A percentile compares a stretch with the other conserved stretches of the same genome.
phyloP scores from a whole-genome alignment of 768 basidiomycete species.

The Paxillus ammoniavirescens region DNA sequence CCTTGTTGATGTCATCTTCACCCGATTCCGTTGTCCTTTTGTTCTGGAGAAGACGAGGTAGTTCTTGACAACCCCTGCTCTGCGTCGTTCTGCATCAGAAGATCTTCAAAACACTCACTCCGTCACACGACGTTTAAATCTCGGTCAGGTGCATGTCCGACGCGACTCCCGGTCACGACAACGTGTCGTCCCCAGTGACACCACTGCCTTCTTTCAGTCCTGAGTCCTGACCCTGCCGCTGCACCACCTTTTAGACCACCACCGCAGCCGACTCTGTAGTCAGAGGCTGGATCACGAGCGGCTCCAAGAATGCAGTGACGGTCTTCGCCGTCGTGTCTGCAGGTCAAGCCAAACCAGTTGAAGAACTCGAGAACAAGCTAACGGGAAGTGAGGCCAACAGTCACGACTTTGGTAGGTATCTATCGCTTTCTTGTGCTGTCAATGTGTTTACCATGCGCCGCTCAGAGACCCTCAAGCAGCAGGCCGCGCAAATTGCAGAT shows the following conservation, averaged over 20 bases:
- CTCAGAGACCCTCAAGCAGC: constrained; percentile 77
- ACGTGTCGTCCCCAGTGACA: constrained; percentile 15
- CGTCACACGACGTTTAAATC: constrained; percentile 5
- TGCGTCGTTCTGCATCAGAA: background rate
- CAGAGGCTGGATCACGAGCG: constrained; percentile 32
- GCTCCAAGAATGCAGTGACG: constrained; percentile 22
- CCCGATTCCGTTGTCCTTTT: background rate
- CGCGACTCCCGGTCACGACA: constrained; percentile 25
- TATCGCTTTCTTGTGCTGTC: background rate
- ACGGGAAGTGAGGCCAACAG: constrained; percentile 54
- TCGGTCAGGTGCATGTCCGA: constrained; percentile 18
- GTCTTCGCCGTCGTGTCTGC: constrained; percentile 12
- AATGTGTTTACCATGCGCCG: background rate
- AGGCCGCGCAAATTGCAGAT: constrained; percentile 70
- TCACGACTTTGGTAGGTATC: constrained; percentile 60
- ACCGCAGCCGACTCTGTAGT: constrained; percentile 21
- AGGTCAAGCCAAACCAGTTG: constrained; percentile 44
- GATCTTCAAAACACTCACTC: background rate
- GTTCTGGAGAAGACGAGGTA: background rate
- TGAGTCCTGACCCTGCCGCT: no score
- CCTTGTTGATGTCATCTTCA: background rate
- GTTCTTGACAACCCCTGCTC: background rate
- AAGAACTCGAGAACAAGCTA: constrained; percentile 67
- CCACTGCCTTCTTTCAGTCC: constrained; percentile 11
- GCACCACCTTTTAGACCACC: constrained; percentile 25